These are phyloP conservation scores for Rhytidiadelphus loreus DNA, from an alignment of 225 moss, liverwort and hornwort species.

Conservation along the genomic window DNA sequence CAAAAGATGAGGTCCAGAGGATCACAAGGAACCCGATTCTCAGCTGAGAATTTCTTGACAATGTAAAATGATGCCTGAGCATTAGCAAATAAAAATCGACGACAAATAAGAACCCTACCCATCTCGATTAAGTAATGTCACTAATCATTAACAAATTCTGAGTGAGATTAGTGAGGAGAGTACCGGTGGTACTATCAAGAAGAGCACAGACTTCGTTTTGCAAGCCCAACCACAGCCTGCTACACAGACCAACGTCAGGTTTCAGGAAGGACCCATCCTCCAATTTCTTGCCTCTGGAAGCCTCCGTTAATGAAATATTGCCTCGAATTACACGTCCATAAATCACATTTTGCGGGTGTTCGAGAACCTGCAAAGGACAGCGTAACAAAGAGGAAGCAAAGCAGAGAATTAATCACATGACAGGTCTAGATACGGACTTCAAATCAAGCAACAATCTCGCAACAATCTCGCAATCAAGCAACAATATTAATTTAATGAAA, in stretches of 20 bases:
- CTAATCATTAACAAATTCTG: neutral
- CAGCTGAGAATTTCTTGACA: neutral
- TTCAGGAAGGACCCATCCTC: slow-evolving; percentile 49
- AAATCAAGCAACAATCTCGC: neutral
- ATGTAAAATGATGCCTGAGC: neutral
- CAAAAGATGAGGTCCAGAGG: neutral
- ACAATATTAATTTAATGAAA: neutral
- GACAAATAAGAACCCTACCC: neutral
- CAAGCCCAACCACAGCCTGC: slow-evolving; percentile 70
- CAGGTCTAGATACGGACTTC: neutral
- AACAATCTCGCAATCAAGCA: neutral
- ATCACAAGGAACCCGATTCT: neutral
- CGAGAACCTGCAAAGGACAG: slow-evolving; percentile 53
- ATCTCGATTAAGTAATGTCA: neutral
- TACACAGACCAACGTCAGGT: slow-evolving; percentile 51
- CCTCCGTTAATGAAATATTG: slow-evolving; percentile 74
- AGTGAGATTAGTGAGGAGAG: neutral
- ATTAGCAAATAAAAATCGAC: neutral
- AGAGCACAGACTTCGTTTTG: slow-evolving; percentile 90
- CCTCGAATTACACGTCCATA: slow-evolving; percentile 78
- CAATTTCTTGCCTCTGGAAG: slow-evolving; percentile 54
- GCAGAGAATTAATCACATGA: neutral
- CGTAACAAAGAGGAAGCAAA: neutral
- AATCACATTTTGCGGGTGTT: slow-evolving; percentile 92
- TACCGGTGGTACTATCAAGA: slow-evolving; percentile 95